Evolutionary conservation across 306 rosid species (phyloP).

Genomic region (Vigna unguiculata): DNA sequence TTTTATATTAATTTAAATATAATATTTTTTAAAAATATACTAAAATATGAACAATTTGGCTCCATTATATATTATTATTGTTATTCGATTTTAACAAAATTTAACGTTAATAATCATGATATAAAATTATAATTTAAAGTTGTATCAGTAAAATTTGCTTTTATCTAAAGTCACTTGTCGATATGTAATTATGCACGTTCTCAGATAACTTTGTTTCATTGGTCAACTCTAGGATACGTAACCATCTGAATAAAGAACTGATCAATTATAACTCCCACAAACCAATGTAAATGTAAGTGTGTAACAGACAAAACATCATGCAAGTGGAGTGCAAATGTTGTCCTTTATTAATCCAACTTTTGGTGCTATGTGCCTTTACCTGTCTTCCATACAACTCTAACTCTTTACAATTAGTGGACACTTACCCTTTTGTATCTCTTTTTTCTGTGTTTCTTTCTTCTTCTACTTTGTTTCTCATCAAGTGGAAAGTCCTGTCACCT

Average conservation of each 20-base stretch:
- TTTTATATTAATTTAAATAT: too few relatives aligned
- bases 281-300: neutral
- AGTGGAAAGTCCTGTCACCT: conserved; percentile 40
- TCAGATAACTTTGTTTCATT: neutral
- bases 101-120: too few relatives aligned
- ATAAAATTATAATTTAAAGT: too few relatives aligned
- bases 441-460: conserved; percentile 11
- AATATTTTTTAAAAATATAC: too few relatives aligned
- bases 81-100: too few relatives aligned
- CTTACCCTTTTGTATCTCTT: neutral
- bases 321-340: conserved; percentile 33
- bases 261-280: conserved; percentile 13
- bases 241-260: conserved; percentile 31
- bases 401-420: conserved; percentile 41
- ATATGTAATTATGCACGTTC: too few relatives aligned
- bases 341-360: conserved; percentile 33
- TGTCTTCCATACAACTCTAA: conserved; percentile 49
- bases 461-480: conserved; percentile 19
- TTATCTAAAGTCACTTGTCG: too few relatives aligned
- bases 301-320: conserved; percentile 27
- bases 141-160: too few relatives aligned
- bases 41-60: too few relatives aligned
- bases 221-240: conserved; percentile 26
- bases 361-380: conserved; percentile 42
- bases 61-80: too few relatives aligned